Conservation (phyloP, 23 red algal genomes). For the Gracilaria domingensis region DNA sequence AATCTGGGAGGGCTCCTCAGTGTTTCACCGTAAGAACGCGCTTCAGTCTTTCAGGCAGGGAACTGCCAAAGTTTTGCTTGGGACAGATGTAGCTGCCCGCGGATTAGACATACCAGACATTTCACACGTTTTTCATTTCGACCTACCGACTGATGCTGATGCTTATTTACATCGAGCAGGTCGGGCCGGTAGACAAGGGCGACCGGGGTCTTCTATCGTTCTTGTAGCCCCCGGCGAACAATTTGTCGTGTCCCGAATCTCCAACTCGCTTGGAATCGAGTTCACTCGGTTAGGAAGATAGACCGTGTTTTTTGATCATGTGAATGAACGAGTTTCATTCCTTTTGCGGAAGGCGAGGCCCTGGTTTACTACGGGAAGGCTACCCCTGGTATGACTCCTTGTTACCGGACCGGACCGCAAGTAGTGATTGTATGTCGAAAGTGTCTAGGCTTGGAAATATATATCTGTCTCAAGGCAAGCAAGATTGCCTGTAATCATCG, state of each 20-base stretch:
- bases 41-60: constrained; percentile 64
- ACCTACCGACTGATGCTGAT: constrained; percentile 95
- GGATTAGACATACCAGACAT: constrained; percentile 90
- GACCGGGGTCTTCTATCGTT: constrained; percentile 62
- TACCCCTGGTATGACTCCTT: too few species aligned
- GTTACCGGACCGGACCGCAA: too few species aligned
- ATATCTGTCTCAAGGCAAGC: too few species aligned
- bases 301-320: background rate
- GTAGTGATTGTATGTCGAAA: too few species aligned
- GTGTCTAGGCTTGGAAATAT: too few species aligned
- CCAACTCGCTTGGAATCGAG: constrained; percentile 71
- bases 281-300: constrained; percentile 53
- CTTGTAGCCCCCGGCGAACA: constrained; percentile 73
- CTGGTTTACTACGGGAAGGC: too few species aligned
- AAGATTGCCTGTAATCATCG: too few species aligned
- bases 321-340: background rate
- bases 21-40: constrained; percentile 40
- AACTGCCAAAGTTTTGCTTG: constrained; percentile 66
- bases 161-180: constrained; percentile 94
- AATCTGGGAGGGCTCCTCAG: constrained; percentile 36
- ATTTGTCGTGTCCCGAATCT: constrained; percentile 77
- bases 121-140: constrained; percentile 92
- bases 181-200: constrained; percentile 68
- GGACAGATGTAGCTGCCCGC: constrained; percentile 91
- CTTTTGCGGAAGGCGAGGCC: background rate